These are phyloP conservation scores for Boletus reticuloceps DNA, from an alignment of 768 basidiomycete species.

Conservation along the genomic window DNA sequence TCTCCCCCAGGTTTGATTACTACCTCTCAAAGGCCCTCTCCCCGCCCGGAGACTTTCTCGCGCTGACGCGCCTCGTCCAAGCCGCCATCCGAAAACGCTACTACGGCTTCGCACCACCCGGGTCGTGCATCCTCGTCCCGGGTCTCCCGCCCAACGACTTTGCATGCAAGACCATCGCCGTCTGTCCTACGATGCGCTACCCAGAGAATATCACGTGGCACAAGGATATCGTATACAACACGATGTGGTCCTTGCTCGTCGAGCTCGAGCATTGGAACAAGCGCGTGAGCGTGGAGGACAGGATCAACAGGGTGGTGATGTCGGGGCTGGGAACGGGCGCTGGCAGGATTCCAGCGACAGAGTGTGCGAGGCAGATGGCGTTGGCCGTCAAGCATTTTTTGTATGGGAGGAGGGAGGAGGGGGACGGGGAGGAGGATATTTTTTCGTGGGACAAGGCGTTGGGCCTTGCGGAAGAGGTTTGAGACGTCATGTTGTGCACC, in stretches of 20 bases:
- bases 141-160: constrained; percentile 3
- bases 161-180: constrained; percentile 19
- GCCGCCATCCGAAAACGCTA: background rate
- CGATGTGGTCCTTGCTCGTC: constrained; percentile 31
- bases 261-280: constrained; percentile 27
- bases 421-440: no score
- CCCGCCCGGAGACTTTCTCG: background rate
- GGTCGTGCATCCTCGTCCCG: constrained; percentile 1
- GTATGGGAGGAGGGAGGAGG: background rate
- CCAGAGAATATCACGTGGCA: constrained; percentile 30
- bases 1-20: background rate
- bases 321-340: constrained; percentile 1
- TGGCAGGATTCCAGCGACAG: background rate
- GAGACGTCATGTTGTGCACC: background rate
- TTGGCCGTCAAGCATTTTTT: constrained; percentile 7
- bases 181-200: constrained; percentile 34
- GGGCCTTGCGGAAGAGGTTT: background rate
- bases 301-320: constrained; percentile 3
- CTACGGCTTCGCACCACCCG: constrained; percentile 7
- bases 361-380: constrained; percentile 5
- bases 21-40: constrained; percentile 1
- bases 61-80: constrained; percentile 3
- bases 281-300: background rate
- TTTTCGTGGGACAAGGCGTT: constrained; percentile 1
- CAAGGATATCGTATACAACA: constrained; percentile 34